Conservation (phyloP, 2,329 filamentous ascomycete species). For the Cladophialophora exuberans region DNA sequence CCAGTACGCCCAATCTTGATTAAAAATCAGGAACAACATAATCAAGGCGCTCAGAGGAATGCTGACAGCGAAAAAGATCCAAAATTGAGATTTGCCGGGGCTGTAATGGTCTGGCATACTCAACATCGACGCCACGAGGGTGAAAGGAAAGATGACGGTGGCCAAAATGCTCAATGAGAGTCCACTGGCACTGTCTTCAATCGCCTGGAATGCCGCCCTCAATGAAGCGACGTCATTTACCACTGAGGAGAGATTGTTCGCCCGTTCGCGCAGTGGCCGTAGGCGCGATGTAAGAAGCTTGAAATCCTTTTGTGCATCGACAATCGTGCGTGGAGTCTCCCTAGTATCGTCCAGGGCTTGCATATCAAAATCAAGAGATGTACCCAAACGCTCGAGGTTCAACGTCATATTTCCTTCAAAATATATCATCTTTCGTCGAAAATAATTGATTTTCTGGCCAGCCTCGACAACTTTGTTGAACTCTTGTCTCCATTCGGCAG, state of each 20-base stretch:
- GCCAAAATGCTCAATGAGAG: slow-evolving; percentile 3
- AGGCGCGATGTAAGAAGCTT: not conserved
- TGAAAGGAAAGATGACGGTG: slow-evolving; percentile 6
- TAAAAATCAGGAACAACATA: not conserved
- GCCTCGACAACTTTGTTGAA: slow-evolving; percentile 2
- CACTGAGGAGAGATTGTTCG: slow-evolving; percentile 3
- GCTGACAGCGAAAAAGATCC: slow-evolving; percentile 11
- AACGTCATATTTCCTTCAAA: not conserved
- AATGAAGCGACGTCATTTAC: slow-evolving; percentile 6
- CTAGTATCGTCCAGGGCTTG: too few species aligned
- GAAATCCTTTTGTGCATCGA: slow-evolving; percentile 1
- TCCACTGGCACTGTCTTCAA: slow-evolving; percentile 4
- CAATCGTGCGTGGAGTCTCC: not conserved
- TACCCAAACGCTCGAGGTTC: slow-evolving; percentile 4
- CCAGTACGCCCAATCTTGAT: not conserved
- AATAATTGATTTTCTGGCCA: slow-evolving; percentile 1
- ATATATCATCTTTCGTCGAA: slow-evolving; percentile 4
- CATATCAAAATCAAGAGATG: not conserved
- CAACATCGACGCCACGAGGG: slow-evolving; percentile 5
- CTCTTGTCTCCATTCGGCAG: not conserved
- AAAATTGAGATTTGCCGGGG: not conserved
- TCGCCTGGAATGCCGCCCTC: slow-evolving; percentile 3
- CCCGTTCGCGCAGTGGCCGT: not conserved
- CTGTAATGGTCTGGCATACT: slow-evolving; percentile 1
- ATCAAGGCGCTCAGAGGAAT: slow-evolving; percentile 1